Percentiles rank a stretch among this genome's conserved stretches.
Conservation (phyloP, 345 rosid genomes). For the Abelmoschus esculentus region DNA sequence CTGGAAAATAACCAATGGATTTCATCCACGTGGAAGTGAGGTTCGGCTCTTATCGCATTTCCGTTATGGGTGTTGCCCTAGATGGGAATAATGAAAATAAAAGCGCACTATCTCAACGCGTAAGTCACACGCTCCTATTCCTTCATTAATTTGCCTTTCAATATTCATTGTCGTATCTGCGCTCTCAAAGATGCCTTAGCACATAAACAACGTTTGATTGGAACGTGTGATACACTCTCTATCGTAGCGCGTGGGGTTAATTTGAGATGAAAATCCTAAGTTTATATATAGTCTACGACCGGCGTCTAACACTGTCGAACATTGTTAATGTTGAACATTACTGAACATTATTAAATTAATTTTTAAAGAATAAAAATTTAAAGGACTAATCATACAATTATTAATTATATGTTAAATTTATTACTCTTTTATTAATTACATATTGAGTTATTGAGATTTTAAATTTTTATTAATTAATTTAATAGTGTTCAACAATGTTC, state of each 20-base stretch:
- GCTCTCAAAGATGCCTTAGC: conserved; percentile 23
- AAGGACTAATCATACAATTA: too few species aligned
- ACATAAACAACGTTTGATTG: conserved; percentile 20
- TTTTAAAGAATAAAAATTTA: too few species aligned
- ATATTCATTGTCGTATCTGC: conserved; percentile 12
- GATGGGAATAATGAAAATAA: conserved; percentile 18
- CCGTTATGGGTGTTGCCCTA: conserved; percentile 47
- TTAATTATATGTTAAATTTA: too few species aligned
- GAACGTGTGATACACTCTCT: conserved; percentile 5
- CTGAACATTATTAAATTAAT: too few species aligned
- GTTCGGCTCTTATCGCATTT: conserved; percentile 63
- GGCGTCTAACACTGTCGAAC: too few species aligned
- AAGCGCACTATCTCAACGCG: conserved; percentile 26
- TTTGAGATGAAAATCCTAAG: conserved; percentile 34
- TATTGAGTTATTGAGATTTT: too few species aligned
- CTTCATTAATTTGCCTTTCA: not conserved
- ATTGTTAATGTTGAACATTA: too few species aligned
- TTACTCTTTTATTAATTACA: too few species aligned
- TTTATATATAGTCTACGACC: too few species aligned
- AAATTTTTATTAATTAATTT: too few species aligned
- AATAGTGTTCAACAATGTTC: too few species aligned
- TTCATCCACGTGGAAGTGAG: conserved; percentile 27
- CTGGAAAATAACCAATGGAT: conserved; percentile 14
- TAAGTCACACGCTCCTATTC: conserved; percentile 27
- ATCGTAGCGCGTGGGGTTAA: conserved; percentile 5